phyloP scores from a whole-genome alignment of 2,329 filamentous ascomycete genomes.

The Penicillium sp. region DNA sequence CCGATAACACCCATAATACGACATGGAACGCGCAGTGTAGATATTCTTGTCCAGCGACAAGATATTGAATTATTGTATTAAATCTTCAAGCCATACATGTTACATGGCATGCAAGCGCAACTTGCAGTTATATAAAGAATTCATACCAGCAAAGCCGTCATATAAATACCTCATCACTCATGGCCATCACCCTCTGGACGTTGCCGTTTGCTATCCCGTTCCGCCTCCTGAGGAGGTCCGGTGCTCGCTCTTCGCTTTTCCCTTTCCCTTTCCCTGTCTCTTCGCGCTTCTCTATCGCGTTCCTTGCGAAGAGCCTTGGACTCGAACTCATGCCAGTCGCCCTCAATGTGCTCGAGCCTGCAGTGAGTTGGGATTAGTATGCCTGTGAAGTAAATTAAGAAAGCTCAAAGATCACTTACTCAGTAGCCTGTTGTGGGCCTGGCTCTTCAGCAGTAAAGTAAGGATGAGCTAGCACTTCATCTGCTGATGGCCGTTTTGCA shows the following conservation, averaged over 20 bases:
- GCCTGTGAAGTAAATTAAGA: constrained; percentile 1
- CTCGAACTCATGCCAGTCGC: constrained; percentile 99
- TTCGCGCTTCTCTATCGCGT: constrained; percentile 58
- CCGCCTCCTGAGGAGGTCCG: constrained; percentile 26
- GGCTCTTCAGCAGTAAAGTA: constrained; percentile 88
- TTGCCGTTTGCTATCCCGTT: constrained; percentile 39
- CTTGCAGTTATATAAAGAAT: background rate
- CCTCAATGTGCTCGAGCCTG: constrained; percentile 73
- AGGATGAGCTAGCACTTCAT: constrained; percentile 76
- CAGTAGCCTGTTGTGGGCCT: constrained; percentile 68
- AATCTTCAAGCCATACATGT: background rate
- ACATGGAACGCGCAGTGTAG: no score
- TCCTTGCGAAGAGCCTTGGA: constrained; percentile 91
- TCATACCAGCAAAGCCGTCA: background rate
- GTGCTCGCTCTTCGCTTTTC: constrained; percentile 47
- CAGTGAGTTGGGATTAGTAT: constrained; percentile 10
- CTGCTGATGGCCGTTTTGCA: constrained; percentile 72
- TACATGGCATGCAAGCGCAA: background rate
- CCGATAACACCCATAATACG: no score
- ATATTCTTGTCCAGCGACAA: background rate
- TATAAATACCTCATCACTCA: background rate
- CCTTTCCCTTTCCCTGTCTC: constrained; percentile 45
- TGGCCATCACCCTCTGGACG: constrained; percentile 25
- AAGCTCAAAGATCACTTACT: constrained; percentile 56
- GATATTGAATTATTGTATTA: background rate